Evolutionary conservation across 176 grass and related monocot species (phyloP), one percentile per base, ranked within the genome.

Genomic region (Thinopyrum elongatum): DNA sequence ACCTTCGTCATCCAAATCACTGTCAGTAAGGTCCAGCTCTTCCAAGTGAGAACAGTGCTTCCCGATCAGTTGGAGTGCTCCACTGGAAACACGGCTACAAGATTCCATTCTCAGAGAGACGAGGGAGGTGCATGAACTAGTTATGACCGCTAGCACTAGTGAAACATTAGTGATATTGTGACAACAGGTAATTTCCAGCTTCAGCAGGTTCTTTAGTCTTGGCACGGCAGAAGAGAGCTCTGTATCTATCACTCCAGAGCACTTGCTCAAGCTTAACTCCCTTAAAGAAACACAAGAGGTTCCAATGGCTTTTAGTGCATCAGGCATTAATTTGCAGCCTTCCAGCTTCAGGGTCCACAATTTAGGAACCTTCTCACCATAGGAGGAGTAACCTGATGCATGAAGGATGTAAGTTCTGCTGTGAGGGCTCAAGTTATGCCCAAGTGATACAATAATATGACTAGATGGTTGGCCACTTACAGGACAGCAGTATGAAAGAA

Each of bases 1-100:
- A 97, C 92, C 95, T 95, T 95, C 83, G 72, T 98, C 88, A 27
- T 98, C 93, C 65, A 98, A 90, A 81, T 95, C 90, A 78, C 67
- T 98, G 74, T 95, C 95, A 10, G 93, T 95, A 61, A 98, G 81
- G 71, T 98, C 91, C 63, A 95, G 34, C 51, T 95, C 91, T 81
- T 95, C 89, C 81, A 98, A 63, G 13, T 82, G 82, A 42, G 3
- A 61, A 85, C 93, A 95, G 6, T 21, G 80, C 47, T 70, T 87
- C 66, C 93, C 93, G 21, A 98, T 95, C 59, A 98, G 64, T 47
- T 81, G 60, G 38, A 98, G 86, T 21, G 89, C 87, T 36, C 83
- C 61, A 55, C 77, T 89, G 39, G 91, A 90, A 67, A 98, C 80
- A 77, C 62, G 75, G 23, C 44, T 29, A 83, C 95, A 95, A 38